Conservation (phyloP, 192 early-diverging fungal genomes). For the Radiomyces spectabilis region DNA sequence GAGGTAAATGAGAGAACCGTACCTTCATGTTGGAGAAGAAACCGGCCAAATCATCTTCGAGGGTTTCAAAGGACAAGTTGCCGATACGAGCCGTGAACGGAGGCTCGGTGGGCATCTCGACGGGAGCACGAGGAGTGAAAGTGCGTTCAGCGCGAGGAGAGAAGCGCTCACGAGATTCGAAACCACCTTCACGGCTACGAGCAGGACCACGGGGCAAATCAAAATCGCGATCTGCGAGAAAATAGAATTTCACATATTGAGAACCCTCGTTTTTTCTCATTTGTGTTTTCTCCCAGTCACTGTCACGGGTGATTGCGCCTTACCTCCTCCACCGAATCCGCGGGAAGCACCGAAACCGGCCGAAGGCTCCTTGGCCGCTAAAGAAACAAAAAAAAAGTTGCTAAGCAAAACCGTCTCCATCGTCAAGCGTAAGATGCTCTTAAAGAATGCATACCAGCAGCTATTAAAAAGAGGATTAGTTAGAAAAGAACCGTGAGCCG, state of each 20-base stretch:
- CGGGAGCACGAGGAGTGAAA: slow-evolving; percentile 30
- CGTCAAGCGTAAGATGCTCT: neutral
- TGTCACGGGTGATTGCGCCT: neutral
- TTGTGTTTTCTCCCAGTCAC: neutral
- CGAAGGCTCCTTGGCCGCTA: neutral
- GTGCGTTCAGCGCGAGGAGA: slow-evolving; percentile 12
- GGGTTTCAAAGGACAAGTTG: slow-evolving; percentile 82
- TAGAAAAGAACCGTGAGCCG: slow-evolving; percentile 1
- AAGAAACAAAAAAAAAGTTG: neutral
- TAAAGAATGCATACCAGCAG: neutral
- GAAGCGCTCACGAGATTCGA: slow-evolving; percentile 22
- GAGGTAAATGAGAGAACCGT: neutral
- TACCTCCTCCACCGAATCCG: slow-evolving; percentile 27
- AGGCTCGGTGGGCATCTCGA: slow-evolving; percentile 70
- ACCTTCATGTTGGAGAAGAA: slow-evolving; percentile 73
- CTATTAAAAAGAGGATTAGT: slow-evolving; percentile 3
- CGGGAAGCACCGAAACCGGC: slow-evolving; percentile 25
- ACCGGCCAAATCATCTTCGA: slow-evolving; percentile 64
- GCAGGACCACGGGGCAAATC: slow-evolving; percentile 8
- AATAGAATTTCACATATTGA: too few species aligned
- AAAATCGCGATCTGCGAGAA: too few species aligned
- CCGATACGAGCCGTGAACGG: slow-evolving; percentile 90
- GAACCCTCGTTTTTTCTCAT: too few species aligned
- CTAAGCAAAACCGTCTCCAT: neutral
- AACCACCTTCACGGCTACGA: slow-evolving; percentile 23